Evolutionary conservation across 2,329 filamentous ascomycete genomes (phyloP).

Genomic region (Fusarium temperatum): DNA sequence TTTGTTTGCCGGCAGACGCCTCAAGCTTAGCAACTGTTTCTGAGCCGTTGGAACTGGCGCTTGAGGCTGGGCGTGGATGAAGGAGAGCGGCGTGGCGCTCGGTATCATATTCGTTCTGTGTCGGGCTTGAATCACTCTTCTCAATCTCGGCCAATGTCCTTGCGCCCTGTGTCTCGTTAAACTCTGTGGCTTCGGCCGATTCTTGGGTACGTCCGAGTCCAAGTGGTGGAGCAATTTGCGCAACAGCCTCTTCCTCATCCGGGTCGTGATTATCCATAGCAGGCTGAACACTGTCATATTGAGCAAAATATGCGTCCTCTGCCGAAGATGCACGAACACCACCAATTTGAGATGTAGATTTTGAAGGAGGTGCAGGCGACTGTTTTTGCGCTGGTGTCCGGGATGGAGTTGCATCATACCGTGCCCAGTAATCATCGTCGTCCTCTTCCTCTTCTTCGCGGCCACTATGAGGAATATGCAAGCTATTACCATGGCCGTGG

Average conservation of each 20-base stretch:
- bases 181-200: constrained; percentile 30
- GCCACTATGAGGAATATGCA: constrained; percentile 20
- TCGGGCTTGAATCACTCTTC: constrained; percentile 48
- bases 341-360: constrained; percentile 37
- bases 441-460: constrained; percentile 68
- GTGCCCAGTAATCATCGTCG: constrained; percentile 82
- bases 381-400: constrained; percentile 69
- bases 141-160: constrained; percentile 58
- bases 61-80: constrained; percentile 68
- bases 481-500: constrained; percentile 9
- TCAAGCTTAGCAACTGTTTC: constrained; percentile 70
- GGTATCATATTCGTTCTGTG: constrained; percentile 42
- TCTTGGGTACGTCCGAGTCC: constrained; percentile 34
- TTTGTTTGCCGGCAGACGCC: constrained; percentile 62
- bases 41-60: constrained; percentile 64
- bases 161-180: constrained; percentile 45
- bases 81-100: constrained; percentile 53
- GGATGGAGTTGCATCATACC: constrained; percentile 76
- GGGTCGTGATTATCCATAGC: constrained; percentile 84
- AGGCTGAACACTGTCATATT: constrained; percentile 81
- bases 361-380: constrained; percentile 66
- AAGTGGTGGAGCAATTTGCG: constrained; percentile 48
- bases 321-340: constrained; percentile 48
- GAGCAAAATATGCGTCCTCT: constrained; percentile 79
- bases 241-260: constrained; percentile 66